These are phyloP conservation scores for Beauveria bassiana DNA, from an alignment of 2,329 filamentous ascomycete species.

Conservation along the genomic window DNA sequence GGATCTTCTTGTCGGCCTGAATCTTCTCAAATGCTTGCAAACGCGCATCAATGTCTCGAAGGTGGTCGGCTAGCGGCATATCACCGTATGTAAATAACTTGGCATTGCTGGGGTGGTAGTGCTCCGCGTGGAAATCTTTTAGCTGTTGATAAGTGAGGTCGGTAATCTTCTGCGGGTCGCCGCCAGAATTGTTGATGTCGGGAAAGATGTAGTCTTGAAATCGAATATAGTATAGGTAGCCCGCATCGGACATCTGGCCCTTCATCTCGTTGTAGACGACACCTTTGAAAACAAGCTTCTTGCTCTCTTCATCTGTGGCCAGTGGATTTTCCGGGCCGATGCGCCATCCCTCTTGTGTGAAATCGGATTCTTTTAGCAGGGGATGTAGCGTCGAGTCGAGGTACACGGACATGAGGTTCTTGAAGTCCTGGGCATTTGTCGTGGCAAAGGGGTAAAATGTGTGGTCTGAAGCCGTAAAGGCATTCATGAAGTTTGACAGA, in stretches of 20 bases:
- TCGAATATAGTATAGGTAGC: slow-evolving; percentile 90
- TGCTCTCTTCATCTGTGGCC: slow-evolving; percentile 48
- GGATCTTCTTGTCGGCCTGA: slow-evolving; percentile 62
- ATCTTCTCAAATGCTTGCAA: slow-evolving; percentile 68
- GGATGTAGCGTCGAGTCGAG: slow-evolving; percentile 90
- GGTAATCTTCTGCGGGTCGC: slow-evolving; percentile 93
- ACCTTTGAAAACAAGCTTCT: slow-evolving; percentile 84
- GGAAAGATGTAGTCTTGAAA: slow-evolving; percentile 95
- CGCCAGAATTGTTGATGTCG: slow-evolving; percentile 90
- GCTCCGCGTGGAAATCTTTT: slow-evolving; percentile 77
- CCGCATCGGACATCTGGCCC: slow-evolving; percentile 94
- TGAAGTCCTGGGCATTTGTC: slow-evolving; percentile 90
- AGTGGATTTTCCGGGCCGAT: slow-evolving; percentile 85
- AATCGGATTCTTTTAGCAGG: slow-evolving; percentile 82
- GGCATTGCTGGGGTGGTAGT: slow-evolving; percentile 96
- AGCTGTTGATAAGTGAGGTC: slow-evolving; percentile 89
- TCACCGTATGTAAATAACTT: slow-evolving; percentile 95
- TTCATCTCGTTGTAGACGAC: slow-evolving; percentile 99
- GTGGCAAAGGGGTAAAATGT: slow-evolving; percentile 98
- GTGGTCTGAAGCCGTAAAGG: slow-evolving; percentile 92
- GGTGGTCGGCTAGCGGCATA: slow-evolving; percentile 75
- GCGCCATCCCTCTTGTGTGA: slow-evolving; percentile 94
- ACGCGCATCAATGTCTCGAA: slow-evolving; percentile 69
- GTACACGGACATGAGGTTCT: slow-evolving; percentile 93
- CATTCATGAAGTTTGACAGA: slow-evolving; percentile 99